phyloP scores from a whole-genome alignment of 768 basidiomycete genomes.

The Boletellus emodensis region DNA sequence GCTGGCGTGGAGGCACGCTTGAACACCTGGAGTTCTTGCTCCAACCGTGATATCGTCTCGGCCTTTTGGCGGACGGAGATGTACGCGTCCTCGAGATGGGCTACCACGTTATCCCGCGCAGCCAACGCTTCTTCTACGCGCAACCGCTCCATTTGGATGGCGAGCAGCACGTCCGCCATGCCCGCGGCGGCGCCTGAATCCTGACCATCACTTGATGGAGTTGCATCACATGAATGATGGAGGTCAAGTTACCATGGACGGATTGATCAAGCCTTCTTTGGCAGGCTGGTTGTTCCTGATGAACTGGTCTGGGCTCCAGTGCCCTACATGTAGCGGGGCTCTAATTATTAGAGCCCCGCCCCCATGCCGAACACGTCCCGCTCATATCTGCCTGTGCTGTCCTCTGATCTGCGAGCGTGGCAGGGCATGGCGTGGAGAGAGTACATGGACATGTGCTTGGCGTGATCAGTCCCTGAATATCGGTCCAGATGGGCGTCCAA shows the following conservation, averaged over 20 bases:
- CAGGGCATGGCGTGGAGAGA: neutral
- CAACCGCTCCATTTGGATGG: conserved; percentile 49
- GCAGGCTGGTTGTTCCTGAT: conserved; percentile 3
- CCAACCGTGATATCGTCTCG: conserved; percentile 44
- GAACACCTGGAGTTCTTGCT: conserved; percentile 36
- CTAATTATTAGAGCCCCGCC: conserved; percentile 2
- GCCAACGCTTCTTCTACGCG: conserved; percentile 53
- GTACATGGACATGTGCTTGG: neutral
- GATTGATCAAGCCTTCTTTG: neutral
- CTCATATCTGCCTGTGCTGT: neutral
- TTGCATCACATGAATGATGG: neutral
- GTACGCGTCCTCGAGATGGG: conserved; percentile 57
- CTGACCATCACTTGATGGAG: conserved; percentile 5
- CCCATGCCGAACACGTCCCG: neutral
- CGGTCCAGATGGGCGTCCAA: no score
- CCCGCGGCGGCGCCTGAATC: conserved; percentile 2
- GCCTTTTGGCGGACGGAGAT: conserved; percentile 59
- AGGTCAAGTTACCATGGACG: conserved; percentile 12
- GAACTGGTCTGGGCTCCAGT: neutral
- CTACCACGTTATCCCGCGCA: conserved; percentile 60
- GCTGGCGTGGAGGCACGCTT: conserved; percentile 22
- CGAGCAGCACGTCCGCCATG: conserved; percentile 48
- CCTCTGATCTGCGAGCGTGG: no score
- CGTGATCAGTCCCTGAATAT: neutral
- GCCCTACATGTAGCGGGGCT: conserved; percentile 7